These are phyloP conservation scores for Kwoniella mangroviensis DNA, from an alignment of 768 basidiomycete species.

Conservation along the genomic window DNA sequence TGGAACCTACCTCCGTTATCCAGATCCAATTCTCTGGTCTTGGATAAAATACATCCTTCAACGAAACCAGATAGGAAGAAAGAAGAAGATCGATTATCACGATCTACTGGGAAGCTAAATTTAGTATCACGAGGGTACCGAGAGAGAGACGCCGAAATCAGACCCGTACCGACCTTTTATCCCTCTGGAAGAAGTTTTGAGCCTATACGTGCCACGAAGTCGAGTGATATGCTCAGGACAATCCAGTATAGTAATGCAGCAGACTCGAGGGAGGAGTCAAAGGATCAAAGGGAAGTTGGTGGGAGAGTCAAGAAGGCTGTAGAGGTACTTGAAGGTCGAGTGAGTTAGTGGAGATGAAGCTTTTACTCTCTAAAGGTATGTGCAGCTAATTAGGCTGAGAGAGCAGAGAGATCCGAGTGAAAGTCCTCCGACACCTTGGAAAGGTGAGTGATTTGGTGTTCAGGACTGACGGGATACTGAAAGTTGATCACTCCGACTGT, in stretches of 20 bases:
- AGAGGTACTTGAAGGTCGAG: slow-evolving; percentile 3
- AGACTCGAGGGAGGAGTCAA: neutral
- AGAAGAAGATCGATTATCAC: neutral
- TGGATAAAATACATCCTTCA: neutral
- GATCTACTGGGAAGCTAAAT: slow-evolving; percentile 6
- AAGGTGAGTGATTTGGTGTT: neutral
- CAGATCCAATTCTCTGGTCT: slow-evolving; percentile 3
- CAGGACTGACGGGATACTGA: neutral
- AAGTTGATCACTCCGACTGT: neutral
- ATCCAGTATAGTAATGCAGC: neutral
- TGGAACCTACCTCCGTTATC: slow-evolving; percentile 12
- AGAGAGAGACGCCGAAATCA: neutral
- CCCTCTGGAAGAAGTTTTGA: slow-evolving; percentile 14
- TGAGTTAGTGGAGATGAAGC: neutral
- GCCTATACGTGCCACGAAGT: slow-evolving; percentile 2
- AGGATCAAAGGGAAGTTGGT: neutral
- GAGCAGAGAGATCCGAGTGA: neutral
- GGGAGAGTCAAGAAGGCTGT: slow-evolving; percentile 9
- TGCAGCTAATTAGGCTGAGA: neutral
- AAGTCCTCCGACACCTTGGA: slow-evolving; percentile 11
- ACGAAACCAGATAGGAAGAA: neutral
- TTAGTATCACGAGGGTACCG: neutral
- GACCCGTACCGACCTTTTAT: slow-evolving; percentile 4
- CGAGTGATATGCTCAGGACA: neutral
- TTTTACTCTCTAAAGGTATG: neutral